phyloP scores from a whole-genome alignment of 148 eudicot genomes.

The Fallopia convolvulus region DNA sequence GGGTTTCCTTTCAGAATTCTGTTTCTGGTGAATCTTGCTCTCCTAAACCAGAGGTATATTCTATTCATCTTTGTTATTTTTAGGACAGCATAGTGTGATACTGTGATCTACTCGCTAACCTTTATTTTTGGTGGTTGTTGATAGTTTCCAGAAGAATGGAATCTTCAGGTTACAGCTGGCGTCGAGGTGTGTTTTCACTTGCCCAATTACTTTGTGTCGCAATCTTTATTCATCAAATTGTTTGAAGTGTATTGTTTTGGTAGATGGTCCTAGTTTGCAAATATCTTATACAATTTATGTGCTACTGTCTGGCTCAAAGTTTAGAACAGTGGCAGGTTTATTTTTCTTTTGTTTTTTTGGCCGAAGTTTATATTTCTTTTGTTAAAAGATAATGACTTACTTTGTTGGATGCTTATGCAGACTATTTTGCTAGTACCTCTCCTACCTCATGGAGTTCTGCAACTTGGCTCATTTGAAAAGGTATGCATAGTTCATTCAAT shows the following conservation, averaged over 20 bases:
- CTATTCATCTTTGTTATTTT: not conserved
- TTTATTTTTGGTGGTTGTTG: constrained; percentile 14
- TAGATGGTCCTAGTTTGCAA: not conserved
- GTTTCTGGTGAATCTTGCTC: constrained; percentile 25
- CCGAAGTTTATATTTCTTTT: not conserved
- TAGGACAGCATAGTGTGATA: not conserved
- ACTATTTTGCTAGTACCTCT: constrained; percentile 62
- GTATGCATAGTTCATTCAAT: constrained; percentile 21
- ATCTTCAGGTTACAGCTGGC: constrained; percentile 53
- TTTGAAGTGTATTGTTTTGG: not conserved
- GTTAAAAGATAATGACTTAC: not conserved
- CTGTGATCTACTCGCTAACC: not conserved
- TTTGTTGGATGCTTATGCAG: constrained; percentile 31
- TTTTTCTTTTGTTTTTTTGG: not conserved
- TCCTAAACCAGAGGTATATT: constrained; percentile 37
- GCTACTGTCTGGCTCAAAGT: not conserved
- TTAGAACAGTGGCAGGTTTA: not conserved
- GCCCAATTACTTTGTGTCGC: not conserved
- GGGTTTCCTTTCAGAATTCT: constrained; percentile 42
- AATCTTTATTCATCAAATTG: not conserved
- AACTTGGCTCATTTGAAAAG: constrained; percentile 65
- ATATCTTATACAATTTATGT: not conserved
- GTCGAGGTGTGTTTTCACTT: constrained; percentile 44
- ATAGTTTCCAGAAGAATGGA: constrained; percentile 67
- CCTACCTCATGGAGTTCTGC: constrained; percentile 63